Evolutionary conservation across 345 rosid genomes (phyloP), one percentile per base, ranked within the genome.

Genomic region (Hibiscus mutabilis): DNA sequence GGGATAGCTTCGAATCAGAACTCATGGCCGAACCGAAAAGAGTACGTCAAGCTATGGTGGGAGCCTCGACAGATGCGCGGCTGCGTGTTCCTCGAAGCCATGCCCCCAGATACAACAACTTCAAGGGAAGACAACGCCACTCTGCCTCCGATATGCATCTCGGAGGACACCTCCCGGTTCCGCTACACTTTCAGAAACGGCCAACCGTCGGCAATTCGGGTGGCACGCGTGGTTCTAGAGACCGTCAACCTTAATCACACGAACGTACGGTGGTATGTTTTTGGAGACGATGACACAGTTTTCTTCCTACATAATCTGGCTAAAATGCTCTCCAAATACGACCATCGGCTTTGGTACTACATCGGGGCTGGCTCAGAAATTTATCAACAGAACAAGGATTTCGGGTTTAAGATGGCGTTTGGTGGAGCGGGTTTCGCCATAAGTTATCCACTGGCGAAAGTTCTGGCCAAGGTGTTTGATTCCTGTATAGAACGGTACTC

Each of bases 341-440:
- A 94, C 73, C 91, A 89, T 59, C 75, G 53, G 64, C 81, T 82
- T 5, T 94, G 96, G 96, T 79, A 87, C 76, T 91, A 94, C 70
- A 77, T 94, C 1, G 98, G 98, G 60, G 73, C 91, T 2, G 82
- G 67, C 83, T 90, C 97, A 2, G 98, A 94, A 80, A 78, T 80
- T 63, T 76, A 76, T 33, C 82, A 75, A n/a, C 95, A 88, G 65
- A 89, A 91, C 80, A 76, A 74, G 19, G 10, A 70, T 16, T 91
- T 88, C 13, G 82, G 90, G 2, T 85, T 87, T 52, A 80, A 79
- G 3, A 88, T 88, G 91, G 98, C 93, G 2, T 91, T 79, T 58
- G 86, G 92, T 2, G 97, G 98, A n/a, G 95, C 79, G 5, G 98
- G 98, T 11, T 85, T 83, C 10, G 97, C 93, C 16, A 74, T 91